Percentiles rank a stretch among this genome's conserved stretches.
These are phyloP conservation scores for Yamadazyma kanchanaburiensis DNA, from an alignment of 1,139 yeast genomes.

Conservation along the genomic window DNA sequence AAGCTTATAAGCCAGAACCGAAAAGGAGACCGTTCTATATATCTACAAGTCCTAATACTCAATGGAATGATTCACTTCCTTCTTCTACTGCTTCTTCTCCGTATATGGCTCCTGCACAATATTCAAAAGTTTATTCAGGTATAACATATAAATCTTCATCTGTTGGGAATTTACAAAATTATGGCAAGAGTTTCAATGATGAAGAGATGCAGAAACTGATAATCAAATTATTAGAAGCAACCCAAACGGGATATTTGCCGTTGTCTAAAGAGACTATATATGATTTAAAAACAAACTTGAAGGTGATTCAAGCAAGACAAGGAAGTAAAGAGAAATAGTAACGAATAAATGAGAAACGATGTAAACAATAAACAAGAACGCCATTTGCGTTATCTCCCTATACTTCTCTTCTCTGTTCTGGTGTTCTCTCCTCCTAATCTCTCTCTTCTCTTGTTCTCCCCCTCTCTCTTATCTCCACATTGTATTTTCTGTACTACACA, in stretches of 20 bases:
- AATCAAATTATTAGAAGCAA: conserved; percentile 20
- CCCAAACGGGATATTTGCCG: conserved; percentile 16
- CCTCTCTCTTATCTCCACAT: no score
- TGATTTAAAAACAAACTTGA: conserved; percentile 24
- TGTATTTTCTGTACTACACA: no score
- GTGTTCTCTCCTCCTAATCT: no score
- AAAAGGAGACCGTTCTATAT: conserved; percentile 5
- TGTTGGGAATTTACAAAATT: conserved; percentile 7
- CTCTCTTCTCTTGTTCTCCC: no score
- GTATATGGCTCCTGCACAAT: conserved; percentile 6
- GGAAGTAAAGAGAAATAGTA: conserved; percentile 2
- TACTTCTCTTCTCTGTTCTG: no score
- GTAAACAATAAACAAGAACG: no score
- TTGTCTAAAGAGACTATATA: conserved; percentile 23
- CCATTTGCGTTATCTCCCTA: no score
- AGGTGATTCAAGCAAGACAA: conserved; percentile 13
- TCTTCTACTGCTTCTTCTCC: conserved; percentile 14
- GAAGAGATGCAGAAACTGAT: conserved; percentile 20
- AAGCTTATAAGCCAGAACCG: background rate
- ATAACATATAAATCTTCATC: conserved; percentile 13
- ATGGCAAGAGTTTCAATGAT: conserved; percentile 11
- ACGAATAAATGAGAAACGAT: no score
- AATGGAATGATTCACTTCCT: conserved; percentile 15
- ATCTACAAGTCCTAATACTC: conserved; percentile 3
- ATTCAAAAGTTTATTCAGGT: conserved; percentile 10